Evolutionary conservation across 2,329 filamentous ascomycete species (phyloP).

Genomic region (Alternaria gaisen): DNA sequence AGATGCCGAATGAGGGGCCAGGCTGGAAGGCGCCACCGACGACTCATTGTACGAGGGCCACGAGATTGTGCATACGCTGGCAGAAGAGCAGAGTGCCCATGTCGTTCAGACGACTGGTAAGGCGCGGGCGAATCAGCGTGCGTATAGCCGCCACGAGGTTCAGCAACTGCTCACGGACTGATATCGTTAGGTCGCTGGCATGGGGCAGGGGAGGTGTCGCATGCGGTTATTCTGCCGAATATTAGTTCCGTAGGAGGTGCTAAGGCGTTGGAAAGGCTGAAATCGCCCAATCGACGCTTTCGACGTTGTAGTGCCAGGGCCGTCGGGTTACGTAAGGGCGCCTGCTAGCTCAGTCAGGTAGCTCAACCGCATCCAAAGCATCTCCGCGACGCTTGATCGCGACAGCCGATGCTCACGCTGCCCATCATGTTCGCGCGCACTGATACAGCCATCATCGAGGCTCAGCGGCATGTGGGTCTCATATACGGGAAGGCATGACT

Average conservation of each 20-base stretch:
- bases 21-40: constrained; percentile 30
- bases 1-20: constrained; percentile 40
- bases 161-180: constrained; percentile 16
- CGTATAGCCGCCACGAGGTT: constrained; percentile 31
- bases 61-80: constrained; percentile 47
- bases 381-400: constrained; percentile 10
- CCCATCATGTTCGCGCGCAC: constrained; percentile 3
- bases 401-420: constrained; percentile 5
- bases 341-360: constrained; percentile 20
- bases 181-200: constrained; percentile 21
- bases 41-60: constrained; percentile 43
- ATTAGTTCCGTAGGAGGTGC: constrained; percentile 8
- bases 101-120: constrained; percentile 34
- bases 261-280: constrained; percentile 17
- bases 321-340: constrained; percentile 23
- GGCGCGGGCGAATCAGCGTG: constrained; percentile 35
- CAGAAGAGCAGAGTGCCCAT: constrained; percentile 38
- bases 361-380: constrained; percentile 19
- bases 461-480: constrained; percentile 12
- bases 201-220: constrained; percentile 15
- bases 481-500: constrained; percentile 3
- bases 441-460: neutral
- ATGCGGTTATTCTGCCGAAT: constrained; percentile 29
- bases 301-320: constrained; percentile 13
- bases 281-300: constrained; percentile 19